Evolutionary conservation across 805 yeast species (phyloP).

Genomic region (Alloascoidea africana): DNA sequence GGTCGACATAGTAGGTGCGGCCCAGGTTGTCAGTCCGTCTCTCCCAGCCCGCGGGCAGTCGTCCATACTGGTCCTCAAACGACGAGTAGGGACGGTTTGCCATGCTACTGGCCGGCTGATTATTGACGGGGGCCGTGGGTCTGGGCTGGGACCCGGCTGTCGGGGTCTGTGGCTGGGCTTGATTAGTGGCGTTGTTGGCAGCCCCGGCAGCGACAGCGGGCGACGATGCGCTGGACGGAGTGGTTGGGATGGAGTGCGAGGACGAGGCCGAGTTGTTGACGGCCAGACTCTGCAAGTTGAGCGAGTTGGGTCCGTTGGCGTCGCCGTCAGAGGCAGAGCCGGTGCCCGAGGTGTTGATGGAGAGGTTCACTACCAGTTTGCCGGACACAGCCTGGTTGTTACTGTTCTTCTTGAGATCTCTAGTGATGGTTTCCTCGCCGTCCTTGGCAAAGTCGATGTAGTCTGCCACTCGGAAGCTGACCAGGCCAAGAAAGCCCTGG

Average conservation of each 20-base stretch:
- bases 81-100: constrained; percentile 62
- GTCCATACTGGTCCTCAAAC: constrained; percentile 92
- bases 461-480: constrained; percentile 81
- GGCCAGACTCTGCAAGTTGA: constrained; percentile 1
- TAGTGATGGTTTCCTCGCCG: constrained; percentile 73
- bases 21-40: constrained; percentile 96
- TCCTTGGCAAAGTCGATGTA: constrained; percentile 46
- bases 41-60: constrained; percentile 98
- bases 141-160: constrained; percentile 10
- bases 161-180: constrained; percentile 6
- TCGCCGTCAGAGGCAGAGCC: background rate
- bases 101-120: constrained; percentile 8
- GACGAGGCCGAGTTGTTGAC: constrained; percentile 4
- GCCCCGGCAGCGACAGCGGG: constrained; percentile 9
- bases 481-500: constrained; percentile 95
- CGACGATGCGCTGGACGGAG: constrained; percentile 11
- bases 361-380: constrained; percentile 48
- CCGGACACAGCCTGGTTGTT: constrained; percentile 92
- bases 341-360: constrained; percentile 13
- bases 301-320: background rate
- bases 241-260: constrained; percentile 4
- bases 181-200: constrained; percentile 7
- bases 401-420: constrained; percentile 83
- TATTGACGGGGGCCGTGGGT: constrained; percentile 15
- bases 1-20: constrained; percentile 95